phyloP scores from a whole-genome alignment of 2,329 filamentous ascomycete genomes.

The Xylogone sp. region DNA sequence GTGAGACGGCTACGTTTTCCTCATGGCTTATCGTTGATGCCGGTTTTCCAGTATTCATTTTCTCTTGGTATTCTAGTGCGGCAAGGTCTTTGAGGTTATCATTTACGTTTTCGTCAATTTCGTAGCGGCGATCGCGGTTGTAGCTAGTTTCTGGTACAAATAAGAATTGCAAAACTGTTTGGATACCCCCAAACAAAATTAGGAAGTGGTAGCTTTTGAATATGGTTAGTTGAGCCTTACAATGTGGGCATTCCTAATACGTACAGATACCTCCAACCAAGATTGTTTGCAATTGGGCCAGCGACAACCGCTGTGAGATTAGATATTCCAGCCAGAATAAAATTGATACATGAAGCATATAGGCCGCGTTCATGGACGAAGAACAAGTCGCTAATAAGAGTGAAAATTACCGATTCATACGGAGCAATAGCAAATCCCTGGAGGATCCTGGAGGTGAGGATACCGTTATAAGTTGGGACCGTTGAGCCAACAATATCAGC shows the following conservation, averaged over 20 bases:
- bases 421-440: conserved; percentile 25
- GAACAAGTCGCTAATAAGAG: conserved; percentile 39
- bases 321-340: conserved; percentile 34
- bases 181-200: conserved; percentile 2
- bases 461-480: conserved; percentile 10
- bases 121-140: conserved; percentile 24
- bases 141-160: conserved; percentile 50
- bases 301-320: conserved; percentile 37
- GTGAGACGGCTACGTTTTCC: background rate
- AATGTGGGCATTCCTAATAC: conserved; percentile 38
- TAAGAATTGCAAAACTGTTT: conserved; percentile 34
- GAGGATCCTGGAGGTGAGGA: conserved; percentile 18
- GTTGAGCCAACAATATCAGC: conserved; percentile 15
- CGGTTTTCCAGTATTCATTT: background rate
- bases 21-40: background rate
- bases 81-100: conserved; percentile 8
- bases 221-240: conserved; percentile 36
- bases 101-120: conserved; percentile 10
- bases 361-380: conserved; percentile 43
- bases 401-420: conserved; percentile 30
- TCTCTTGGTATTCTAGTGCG: conserved; percentile 7
- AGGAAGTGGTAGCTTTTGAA: conserved; percentile 31
- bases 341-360: conserved; percentile 36
- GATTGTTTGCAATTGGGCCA: conserved; percentile 33
- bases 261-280: conserved; percentile 38